Percentiles rank a stretch among this genome's conserved stretches.
phyloP scores from a whole-genome alignment of 1,284 basidiomycete species.

The Cutaneotrichosporon sp. region DNA sequence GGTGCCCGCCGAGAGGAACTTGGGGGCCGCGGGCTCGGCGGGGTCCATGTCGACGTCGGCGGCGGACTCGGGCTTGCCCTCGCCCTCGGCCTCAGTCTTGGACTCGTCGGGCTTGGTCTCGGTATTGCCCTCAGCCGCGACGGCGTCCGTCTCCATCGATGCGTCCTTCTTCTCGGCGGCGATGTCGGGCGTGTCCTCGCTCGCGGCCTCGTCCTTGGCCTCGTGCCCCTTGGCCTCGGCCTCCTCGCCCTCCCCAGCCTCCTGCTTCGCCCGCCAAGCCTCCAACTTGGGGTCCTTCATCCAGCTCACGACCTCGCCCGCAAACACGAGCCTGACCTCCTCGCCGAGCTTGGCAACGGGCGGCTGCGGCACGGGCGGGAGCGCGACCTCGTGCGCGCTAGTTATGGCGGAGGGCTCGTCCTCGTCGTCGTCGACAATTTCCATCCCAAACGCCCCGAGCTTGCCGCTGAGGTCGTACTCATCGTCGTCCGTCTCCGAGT shows the following conservation, averaged over 20 bases:
- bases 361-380: conserved; percentile 47
- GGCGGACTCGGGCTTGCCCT: neutral
- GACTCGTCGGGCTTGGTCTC: conserved; percentile 1
- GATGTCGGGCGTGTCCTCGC: neutral
- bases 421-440: conserved; percentile 27
- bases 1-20: conserved; percentile 51
- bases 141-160: neutral
- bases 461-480: conserved; percentile 13
- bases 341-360: conserved; percentile 46
- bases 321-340: conserved; percentile 41
- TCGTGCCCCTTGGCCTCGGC: conserved; percentile 3
- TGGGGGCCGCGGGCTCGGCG: conserved; percentile 19
- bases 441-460: conserved; percentile 28
- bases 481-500: conserved; percentile 23
- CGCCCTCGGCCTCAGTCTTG: neutral
- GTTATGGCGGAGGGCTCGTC: conserved; percentile 38
- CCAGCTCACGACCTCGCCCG: conserved; percentile 55
- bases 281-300: conserved; percentile 47
- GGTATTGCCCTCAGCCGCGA: neutral
- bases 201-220: conserved; percentile 1
- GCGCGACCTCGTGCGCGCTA: conserved; percentile 51
- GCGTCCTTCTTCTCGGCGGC: conserved; percentile 3
- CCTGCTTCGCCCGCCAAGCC: conserved; percentile 38
- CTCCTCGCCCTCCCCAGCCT: conserved; percentile 8
- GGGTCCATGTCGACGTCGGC: neutral